A percentile compares a stretch with the other conserved stretches of the same genome.
These are phyloP conservation scores for Salvia rosmarinus DNA, from an alignment of 257 asterid species.

Conservation along the genomic window DNA sequence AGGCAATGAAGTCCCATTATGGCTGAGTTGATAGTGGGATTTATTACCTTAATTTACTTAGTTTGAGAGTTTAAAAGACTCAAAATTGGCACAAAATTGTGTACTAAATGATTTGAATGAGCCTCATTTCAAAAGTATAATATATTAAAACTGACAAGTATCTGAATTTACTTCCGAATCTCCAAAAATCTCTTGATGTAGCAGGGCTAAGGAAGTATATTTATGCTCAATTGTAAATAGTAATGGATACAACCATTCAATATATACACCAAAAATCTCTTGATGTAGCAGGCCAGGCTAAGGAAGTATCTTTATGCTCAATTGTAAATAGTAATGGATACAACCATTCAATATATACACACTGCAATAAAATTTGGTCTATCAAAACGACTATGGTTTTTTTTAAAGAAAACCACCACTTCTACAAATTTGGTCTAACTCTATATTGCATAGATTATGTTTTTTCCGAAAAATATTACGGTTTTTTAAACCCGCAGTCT, in stretches of 20 bases:
- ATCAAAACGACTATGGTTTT: too few species aligned
- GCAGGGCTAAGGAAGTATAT: neutral
- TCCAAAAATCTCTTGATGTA: neutral
- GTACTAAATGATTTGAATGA: neutral
- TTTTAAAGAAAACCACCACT: too few species aligned
- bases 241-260: neutral
- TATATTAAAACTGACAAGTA: neutral
- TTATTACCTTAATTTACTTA: too few species aligned
- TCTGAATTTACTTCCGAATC: neutral
- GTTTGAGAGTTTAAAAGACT: too few species aligned
- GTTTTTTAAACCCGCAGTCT: too few species aligned
- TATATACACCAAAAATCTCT: neutral
- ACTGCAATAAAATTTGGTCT: neutral
- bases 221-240: neutral
- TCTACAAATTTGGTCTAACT: too few species aligned
- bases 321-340: neutral
- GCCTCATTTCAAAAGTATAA: neutral
- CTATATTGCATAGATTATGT: too few species aligned
- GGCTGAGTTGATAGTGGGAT: too few species aligned
- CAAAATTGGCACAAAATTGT: neutral
- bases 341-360: neutral
- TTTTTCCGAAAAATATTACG: too few species aligned
- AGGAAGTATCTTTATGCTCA: neutral
- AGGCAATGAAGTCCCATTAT: too few species aligned
- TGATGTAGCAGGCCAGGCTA: neutral